Base-by-base conservation (phyloP, 2,329 filamentous ascomycete genomes). In the Fusarium zealandicum region DNA sequence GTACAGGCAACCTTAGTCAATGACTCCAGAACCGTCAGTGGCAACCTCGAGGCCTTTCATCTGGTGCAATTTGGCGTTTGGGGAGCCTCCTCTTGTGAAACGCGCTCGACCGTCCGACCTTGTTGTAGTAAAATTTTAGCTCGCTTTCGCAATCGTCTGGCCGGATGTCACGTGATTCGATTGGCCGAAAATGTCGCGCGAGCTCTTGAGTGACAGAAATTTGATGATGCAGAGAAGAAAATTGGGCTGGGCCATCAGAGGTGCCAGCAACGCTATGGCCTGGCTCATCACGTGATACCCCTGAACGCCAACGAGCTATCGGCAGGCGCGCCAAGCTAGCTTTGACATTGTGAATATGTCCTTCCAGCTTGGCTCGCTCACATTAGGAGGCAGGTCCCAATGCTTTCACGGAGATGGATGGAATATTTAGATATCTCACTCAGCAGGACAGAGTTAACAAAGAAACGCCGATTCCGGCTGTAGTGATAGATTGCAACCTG, bases 151-250 rank as follows among this genome's bases (percentile, higher is more conserved):
- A 57, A 68, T 64, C 62, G 63, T 58, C 64, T 67, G 68, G 42
- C 46, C 39, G 49, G 38, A 63, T 63, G 40, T 73, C 71, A 73
- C 71, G 71, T 73, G 71, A 72, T 54, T 18, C 11, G 14, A 37
- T 40, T 54, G 22, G 52, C 44, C 57, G 54, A 38, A 55, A 58
- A 63, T 44, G 54, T 61, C 66, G 61, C 48, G 56, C 16, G 31
- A 43, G 48, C 38, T 51, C 39, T 43, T 36, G 31, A 45, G 43
- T 49, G 42, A 53, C 47, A 41, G 51, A 57, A 59, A 64, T 61
- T 63, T 60, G 61, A 67, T 64, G 66, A 68, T 68, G 66, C 65
- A 68, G 66, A 63, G 64, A 69, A 61, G 64, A 69, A 69, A 67
- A 65, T 57, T 56, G 51, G 61, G 53, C 56, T 65, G 56, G 46